Base-by-base conservation (phyloP, 352 stramenopile species). In the Plasmopara viticola region DNA sequence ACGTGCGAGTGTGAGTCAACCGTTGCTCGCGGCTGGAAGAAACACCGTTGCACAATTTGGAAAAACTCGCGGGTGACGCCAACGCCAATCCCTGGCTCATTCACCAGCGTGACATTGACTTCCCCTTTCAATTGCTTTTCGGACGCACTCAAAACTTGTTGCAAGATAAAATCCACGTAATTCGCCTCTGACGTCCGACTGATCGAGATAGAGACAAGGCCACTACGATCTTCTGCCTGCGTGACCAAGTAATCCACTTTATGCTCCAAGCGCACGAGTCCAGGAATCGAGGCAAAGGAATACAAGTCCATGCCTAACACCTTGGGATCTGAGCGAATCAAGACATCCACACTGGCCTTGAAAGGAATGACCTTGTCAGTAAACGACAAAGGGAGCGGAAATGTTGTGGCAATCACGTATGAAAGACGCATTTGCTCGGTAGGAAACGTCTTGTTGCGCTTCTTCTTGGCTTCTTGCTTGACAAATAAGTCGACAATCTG, bases 41-140 rank as follows among this genome's bases (percentile, higher is more conserved):
- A 86, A 33, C 58, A 81, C 18, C 56, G 64, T 41, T 88, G 70
- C 5, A 89, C 63, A 37, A 86, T 78, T 65, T 86, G 75, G 56
- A 89, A 89, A 51, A 89, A 86, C 56, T 89, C 78, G 14, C 78
- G 73, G 1, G 74, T 73, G 9, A 89, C 75, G 12, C 78, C 78
- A 33, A 80, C 54, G 25, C 78, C 78, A 5, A 89, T 71, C 4
- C 73, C 78, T 1, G 78, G 78, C 34, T 86, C 78, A 45, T 89
- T 79, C n/a, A 86, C 63, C 2, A 89, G 62, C 17, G 64, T 76
- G 45, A 89, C 67, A 41, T 81, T 75, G 15, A 86, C 58, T 51
- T 89, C 74, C 17, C 63, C 78, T 46, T 79, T 80, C 45, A 89
- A 52, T n/a, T 72, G 68, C 6, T 44, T 68, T 9, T 49, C 14